Evolutionary conservation across 768 basidiomycete species (phyloP).

Genomic region (Mycena metata): DNA sequence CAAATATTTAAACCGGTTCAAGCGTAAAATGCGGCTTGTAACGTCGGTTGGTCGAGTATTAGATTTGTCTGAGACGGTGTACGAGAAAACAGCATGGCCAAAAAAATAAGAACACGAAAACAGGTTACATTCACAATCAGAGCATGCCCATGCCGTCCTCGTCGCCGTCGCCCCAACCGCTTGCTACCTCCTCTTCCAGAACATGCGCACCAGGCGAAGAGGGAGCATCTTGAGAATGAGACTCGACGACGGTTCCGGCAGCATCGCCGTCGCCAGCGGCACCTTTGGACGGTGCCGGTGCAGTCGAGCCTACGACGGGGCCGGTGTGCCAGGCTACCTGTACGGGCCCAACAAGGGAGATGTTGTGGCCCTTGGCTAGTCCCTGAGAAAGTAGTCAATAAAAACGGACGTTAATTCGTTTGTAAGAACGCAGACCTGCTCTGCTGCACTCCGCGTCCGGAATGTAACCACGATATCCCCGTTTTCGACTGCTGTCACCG

Average conservation of each 20-base stretch:
- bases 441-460: conserved; percentile 78
- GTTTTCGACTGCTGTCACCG: conserved; percentile 65
- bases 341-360: conserved; percentile 75
- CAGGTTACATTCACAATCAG: conserved; percentile 37
- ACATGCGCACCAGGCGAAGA: conserved; percentile 48
- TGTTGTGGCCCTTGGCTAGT: conserved; percentile 76
- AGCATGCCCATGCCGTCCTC: conserved; percentile 84
- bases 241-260: conserved; percentile 32
- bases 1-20: no score
- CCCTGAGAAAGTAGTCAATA: conserved; percentile 59
- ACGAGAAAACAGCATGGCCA: conserved; percentile 6
- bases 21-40: no score
- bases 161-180: conserved; percentile 80
- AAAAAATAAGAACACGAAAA: conserved; percentile 17
- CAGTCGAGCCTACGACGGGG: conserved; percentile 35
- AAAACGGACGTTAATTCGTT: not conserved
- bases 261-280: conserved; percentile 28
- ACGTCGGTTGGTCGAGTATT: no score
- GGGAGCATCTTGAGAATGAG: conserved; percentile 42
- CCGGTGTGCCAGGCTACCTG: conserved; percentile 76
- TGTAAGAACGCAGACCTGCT: conserved; percentile 65
- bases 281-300: conserved; percentile 37
- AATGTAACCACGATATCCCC: conserved; percentile 78
- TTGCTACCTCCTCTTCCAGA: conserved; percentile 75
- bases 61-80: no score